A percentile compares a stretch with the other conserved stretches of the same genome.
Evolutionary conservation across 257 asterid species (phyloP).

Genomic region (Rauvolfia tetraphylla): DNA sequence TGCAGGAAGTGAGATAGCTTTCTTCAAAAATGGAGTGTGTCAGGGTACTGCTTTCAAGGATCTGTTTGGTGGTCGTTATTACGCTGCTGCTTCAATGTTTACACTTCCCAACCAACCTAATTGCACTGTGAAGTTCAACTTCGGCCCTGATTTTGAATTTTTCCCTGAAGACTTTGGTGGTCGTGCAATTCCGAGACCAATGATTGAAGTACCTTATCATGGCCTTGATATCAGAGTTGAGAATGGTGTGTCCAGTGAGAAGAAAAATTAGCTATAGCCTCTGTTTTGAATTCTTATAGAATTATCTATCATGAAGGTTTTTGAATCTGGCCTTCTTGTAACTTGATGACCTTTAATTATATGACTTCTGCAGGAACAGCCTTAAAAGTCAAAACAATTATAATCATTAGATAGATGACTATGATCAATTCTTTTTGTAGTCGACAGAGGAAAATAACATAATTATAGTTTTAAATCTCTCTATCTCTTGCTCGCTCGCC

Average conservation of each 20-base stretch:
- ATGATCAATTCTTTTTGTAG: neutral
- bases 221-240: slow-evolving; percentile 69
- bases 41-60: slow-evolving; percentile 87
- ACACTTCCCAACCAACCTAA: slow-evolving; percentile 92
- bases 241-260: slow-evolving; percentile 69
- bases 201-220: slow-evolving; percentile 94
- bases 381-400: neutral
- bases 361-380: neutral
- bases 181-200: slow-evolving; percentile 65
- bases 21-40: slow-evolving; percentile 82
- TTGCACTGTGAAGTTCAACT: slow-evolving; percentile 87
- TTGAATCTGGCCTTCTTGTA: slow-evolving; percentile 18
- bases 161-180: slow-evolving; percentile 82
- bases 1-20: slow-evolving; percentile 93
- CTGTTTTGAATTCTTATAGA: slow-evolving; percentile 13
- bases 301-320: slow-evolving; percentile 15
- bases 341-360: slow-evolving; percentile 4
- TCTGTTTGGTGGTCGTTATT: slow-evolving; percentile 86
- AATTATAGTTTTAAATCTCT: neutral
- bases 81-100: slow-evolving; percentile 97
- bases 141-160: slow-evolving; percentile 86
- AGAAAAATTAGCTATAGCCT: slow-evolving; percentile 38
- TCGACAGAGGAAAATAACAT: too few species aligned
- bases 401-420: slow-evolving; percentile 2
- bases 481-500: neutral